These are phyloP conservation scores for Gymnopilus dilepis DNA, from an alignment of 768 basidiomycete species.

Conservation along the genomic window DNA sequence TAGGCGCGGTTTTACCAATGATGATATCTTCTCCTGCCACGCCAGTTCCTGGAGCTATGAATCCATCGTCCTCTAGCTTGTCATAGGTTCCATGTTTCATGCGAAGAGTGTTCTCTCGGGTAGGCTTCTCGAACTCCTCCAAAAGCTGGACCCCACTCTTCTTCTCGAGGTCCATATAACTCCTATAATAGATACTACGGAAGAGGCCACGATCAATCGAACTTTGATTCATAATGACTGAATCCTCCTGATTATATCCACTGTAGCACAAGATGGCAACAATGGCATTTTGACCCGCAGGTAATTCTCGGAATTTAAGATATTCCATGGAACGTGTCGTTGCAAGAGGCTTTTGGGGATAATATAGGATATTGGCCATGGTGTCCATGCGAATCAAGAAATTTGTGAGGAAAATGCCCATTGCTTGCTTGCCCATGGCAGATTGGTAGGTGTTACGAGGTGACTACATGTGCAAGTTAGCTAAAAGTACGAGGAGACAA, in stretches of 20 bases:
- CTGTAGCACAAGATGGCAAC: constrained; percentile 99
- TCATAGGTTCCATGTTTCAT: constrained; percentile 99
- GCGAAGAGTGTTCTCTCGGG: constrained; percentile 88
- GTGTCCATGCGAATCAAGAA: constrained; percentile 99
- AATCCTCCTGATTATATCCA: constrained; percentile 99
- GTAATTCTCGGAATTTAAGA: constrained; percentile 96
- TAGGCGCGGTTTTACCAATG: constrained; percentile 98
- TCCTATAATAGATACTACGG: constrained; percentile 97
- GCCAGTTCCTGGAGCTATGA: constrained; percentile 94
- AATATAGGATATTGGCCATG: constrained; percentile 99
- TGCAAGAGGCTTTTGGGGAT: constrained; percentile 98
- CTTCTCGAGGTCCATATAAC: constrained; percentile 99
- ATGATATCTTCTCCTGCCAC: constrained; percentile 98
- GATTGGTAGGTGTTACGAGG: constrained; percentile 99
- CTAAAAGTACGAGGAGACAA: not conserved
- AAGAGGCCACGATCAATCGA: constrained; percentile 98
- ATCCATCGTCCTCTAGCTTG: constrained; percentile 95
- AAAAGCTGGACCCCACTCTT: constrained; percentile 89
- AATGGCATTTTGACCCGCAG: constrained; percentile 98
- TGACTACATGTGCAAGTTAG: constrained; percentile 57
- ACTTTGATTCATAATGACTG: constrained; percentile 99
- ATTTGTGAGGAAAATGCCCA: constrained; percentile 98
- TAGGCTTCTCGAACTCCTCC: constrained; percentile 97
- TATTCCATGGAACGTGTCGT: constrained; percentile 99
- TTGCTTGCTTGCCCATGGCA: constrained; percentile 99